These are phyloP conservation scores for Syzygium aqueum DNA, from an alignment of 345 rosid genomes.

Conservation along the genomic window DNA sequence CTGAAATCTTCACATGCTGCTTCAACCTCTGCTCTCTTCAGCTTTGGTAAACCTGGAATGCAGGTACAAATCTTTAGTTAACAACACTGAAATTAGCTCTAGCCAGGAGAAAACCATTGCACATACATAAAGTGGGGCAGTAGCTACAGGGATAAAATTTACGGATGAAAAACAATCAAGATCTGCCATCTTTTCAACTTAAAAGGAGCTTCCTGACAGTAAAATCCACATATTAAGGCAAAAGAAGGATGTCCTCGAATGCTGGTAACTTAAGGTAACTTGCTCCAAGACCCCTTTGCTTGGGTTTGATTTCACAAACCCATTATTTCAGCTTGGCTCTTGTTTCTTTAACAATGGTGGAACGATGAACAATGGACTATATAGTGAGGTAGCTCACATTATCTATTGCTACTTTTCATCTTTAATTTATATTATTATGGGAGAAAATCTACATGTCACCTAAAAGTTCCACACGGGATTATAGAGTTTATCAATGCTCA, in stretches of 20 bases:
- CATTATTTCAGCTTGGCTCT: neutral
- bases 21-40: constrained; percentile 75
- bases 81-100: neutral
- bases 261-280: neutral
- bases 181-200: neutral
- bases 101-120: neutral
- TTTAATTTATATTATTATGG: neutral
- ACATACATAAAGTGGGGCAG: neutral
- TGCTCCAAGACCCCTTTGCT: neutral
- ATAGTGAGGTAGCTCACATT: neutral
- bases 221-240: neutral
- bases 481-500: neutral
- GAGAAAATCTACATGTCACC: neutral
- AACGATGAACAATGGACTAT: neutral
- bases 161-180: neutral
- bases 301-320: neutral
- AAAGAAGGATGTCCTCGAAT: neutral
- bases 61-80: constrained; percentile 1
- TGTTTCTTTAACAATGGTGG: neutral
- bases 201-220: neutral
- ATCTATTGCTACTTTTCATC: neutral
- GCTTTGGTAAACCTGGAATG: constrained; percentile 76
- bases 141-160: neutral
- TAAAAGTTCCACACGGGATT: neutral
- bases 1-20: constrained; percentile 97